Percentiles rank a stretch among this genome's conserved stretches.
Evolutionary conservation across 176 grass and related monocot genomes (phyloP).

Genomic region (Lolium perenne): DNA sequence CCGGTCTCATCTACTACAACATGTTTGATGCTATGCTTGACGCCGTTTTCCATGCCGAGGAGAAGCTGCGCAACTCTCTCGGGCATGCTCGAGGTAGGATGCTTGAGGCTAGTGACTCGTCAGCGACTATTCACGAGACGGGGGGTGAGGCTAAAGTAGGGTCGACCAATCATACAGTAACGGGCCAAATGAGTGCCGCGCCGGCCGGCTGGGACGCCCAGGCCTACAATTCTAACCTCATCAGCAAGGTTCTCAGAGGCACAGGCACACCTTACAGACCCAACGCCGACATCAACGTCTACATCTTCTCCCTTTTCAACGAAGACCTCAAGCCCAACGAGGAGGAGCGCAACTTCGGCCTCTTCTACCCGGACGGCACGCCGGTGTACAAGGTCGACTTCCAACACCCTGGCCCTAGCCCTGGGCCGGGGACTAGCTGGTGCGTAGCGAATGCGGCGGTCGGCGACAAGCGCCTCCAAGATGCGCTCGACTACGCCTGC

Average conservation of each 20-base stretch:
- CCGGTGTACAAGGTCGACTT: conserved; percentile 73
- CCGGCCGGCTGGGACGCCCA: conserved; percentile 27
- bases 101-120: not conserved
- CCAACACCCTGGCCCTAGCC: not conserved
- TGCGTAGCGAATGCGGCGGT: too few species aligned
- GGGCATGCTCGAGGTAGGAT: not conserved
- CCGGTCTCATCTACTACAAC: conserved; percentile 51
- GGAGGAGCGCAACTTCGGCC: conserved; percentile 64
- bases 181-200: too few species aligned
- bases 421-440: too few species aligned
- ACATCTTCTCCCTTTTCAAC: conserved; percentile 79
- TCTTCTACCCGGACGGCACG: conserved; percentile 62
- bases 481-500: conserved; percentile 22
- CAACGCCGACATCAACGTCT: conserved; percentile 52
- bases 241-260: conserved; percentile 58
- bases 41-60: conserved; percentile 54
- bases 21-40: conserved; percentile 69
- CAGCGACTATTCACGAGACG: too few species aligned
- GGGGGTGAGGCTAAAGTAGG: too few species aligned
- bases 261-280: conserved; percentile 56
- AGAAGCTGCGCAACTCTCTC: conserved; percentile 8
- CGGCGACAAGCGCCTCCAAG: too few species aligned
- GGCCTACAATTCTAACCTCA: conserved; percentile 59
- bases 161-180: too few species aligned
- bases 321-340: conserved; percentile 67